Percentiles rank a stretch among this genome's conserved stretches.
These are phyloP conservation scores for Fusarium denticulatum DNA, from an alignment of 2,329 filamentous ascomycete species.

Conservation along the genomic window DNA sequence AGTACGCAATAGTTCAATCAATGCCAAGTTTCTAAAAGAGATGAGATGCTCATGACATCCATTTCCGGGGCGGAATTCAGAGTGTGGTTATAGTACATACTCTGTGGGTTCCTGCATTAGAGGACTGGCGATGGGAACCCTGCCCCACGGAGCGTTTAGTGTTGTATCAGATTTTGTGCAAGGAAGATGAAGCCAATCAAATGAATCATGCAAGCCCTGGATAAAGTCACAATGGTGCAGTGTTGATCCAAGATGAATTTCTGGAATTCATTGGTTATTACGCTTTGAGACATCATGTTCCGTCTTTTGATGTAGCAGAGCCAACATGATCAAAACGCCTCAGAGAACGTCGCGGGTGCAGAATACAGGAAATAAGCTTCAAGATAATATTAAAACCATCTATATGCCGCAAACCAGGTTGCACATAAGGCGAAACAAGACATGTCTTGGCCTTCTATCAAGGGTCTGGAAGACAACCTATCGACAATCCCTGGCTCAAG, in stretches of 20 bases:
- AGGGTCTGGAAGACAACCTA: not conserved
- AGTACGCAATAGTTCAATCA: constrained; percentile 9
- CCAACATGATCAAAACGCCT: not conserved
- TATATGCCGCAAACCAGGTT: constrained; percentile 1
- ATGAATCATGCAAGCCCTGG: not conserved
- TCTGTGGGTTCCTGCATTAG: constrained; percentile 44
- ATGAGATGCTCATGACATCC: constrained; percentile 11
- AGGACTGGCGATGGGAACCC: constrained; percentile 12
- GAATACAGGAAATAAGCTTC: not conserved
- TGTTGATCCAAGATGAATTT: not conserved
- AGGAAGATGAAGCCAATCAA: constrained; percentile 24
- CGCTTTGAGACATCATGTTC: not conserved
- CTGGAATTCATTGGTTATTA: constrained; percentile 14
- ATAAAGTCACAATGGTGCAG: not conserved
- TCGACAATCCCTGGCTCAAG: not conserved
- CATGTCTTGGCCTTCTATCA: constrained; percentile 13
- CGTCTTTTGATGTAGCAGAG: not conserved
- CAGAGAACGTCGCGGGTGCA: not conserved
- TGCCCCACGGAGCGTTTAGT: constrained; percentile 14
- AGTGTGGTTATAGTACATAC: not conserved
- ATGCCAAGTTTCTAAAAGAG: constrained; percentile 29
- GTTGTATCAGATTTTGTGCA: constrained; percentile 35
- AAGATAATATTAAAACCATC: not conserved
- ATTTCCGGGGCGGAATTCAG: constrained; percentile 2
- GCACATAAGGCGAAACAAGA: constrained; percentile 28